Percentiles rank a stretch among this genome's conserved stretches.
These are phyloP conservation scores for Oryza glaberrima DNA, from an alignment of 176 grass and related monocot species.

Conservation along the genomic window DNA sequence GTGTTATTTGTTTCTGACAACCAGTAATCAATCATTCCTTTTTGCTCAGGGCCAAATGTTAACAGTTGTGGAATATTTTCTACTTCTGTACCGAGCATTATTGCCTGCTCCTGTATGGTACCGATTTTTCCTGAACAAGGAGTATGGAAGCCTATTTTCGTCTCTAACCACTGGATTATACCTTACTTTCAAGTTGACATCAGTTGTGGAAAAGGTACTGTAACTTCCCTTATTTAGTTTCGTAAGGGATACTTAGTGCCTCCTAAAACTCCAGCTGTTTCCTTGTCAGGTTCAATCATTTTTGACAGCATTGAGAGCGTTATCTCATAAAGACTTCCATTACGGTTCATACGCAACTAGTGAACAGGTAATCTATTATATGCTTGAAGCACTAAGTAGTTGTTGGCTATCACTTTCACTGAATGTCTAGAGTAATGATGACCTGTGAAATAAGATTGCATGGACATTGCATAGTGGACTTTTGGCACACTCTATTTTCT, in stretches of 20 bases:
- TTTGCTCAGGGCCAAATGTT: slow-evolving; percentile 85
- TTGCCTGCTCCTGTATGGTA: slow-evolving; percentile 96
- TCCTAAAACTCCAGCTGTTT: slow-evolving; percentile 18
- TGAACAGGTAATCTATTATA: slow-evolving; percentile 74
- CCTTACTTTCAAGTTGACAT: slow-evolving; percentile 99
- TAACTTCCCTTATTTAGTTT: slow-evolving; percentile 20
- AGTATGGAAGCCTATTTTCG: slow-evolving; percentile 98
- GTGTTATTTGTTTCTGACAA: slow-evolving; percentile 11
- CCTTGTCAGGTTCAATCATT: slow-evolving; percentile 88
- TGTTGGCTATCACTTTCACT: background rate
- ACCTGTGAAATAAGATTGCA: slow-evolving; percentile 6
- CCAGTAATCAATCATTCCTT: background rate
- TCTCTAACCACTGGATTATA: slow-evolving; percentile 95
- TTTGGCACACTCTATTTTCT: background rate
- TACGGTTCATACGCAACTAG: slow-evolving; percentile 88
- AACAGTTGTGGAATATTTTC: slow-evolving; percentile 94
- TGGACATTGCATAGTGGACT: slow-evolving; percentile 21
- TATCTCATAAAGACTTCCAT: slow-evolving; percentile 88
- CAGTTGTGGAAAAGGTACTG: slow-evolving; percentile 93
- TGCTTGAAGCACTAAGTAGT: background rate
- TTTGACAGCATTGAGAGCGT: slow-evolving; percentile 84
- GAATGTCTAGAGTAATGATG: background rate
- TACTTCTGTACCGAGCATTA: slow-evolving; percentile 93
- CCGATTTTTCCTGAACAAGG: slow-evolving; percentile 98
- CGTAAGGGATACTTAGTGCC: background rate